phyloP scores from a whole-genome alignment of 1,284 basidiomycete genomes.

The Rhodotorula glutinis region DNA sequence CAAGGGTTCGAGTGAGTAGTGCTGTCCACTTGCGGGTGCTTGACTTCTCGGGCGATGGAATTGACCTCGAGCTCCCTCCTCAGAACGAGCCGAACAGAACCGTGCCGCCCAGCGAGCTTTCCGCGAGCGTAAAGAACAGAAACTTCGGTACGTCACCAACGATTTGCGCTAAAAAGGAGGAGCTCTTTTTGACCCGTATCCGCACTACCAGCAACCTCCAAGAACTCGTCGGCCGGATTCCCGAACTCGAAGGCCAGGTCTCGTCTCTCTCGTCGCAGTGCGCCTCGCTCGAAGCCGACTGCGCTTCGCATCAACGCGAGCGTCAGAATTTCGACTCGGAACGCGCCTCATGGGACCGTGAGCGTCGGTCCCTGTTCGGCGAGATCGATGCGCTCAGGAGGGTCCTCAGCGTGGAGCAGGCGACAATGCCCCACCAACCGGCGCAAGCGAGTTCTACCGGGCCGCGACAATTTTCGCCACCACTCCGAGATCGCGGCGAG shows the following conservation, averaged over 20 bases:
- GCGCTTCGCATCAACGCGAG: not conserved
- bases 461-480: no score
- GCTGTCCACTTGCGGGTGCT: no score
- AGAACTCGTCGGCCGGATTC: not conserved
- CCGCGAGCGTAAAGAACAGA: slow-evolving; percentile 37
- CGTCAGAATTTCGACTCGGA: not conserved
- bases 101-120: slow-evolving; percentile 37
- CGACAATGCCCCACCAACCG: not conserved
- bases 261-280: not conserved
- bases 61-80: not conserved
- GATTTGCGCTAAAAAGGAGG: no score
- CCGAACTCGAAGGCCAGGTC: slow-evolving; percentile 1
- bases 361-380: not conserved
- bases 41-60: rapidly evolving
- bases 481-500: no score
- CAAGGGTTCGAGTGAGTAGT: slow-evolving; percentile 16
- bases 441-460: no score
- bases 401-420: slow-evolving; percentile 1
- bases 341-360: slow-evolving; percentile 5
- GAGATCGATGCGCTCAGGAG: slow-evolving; percentile 9
- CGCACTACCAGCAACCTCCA: slow-evolving; percentile 5
- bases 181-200: no score
- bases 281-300: slow-evolving; percentile 6
- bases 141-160: slow-evolving; percentile 9
- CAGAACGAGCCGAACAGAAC: slow-evolving; percentile 37